Conservation (phyloP, 139 green algal genomes). For the Zygnema cylindricum region DNA sequence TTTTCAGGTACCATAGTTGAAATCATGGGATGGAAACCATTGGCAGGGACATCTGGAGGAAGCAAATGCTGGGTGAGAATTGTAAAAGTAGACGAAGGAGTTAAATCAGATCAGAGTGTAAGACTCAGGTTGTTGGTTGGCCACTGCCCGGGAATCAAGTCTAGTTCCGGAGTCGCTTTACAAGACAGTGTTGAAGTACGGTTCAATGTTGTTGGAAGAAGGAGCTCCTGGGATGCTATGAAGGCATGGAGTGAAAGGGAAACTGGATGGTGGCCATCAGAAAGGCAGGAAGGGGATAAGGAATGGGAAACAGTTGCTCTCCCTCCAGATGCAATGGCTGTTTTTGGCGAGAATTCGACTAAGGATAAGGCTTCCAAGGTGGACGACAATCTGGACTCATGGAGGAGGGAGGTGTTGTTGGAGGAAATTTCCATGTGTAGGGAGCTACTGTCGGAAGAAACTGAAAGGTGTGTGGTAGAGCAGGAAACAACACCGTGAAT, state of each 20-base stretch:
- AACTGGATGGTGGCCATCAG: not conserved
- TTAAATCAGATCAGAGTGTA: not conserved
- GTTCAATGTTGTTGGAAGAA: not conserved
- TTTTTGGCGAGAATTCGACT: not conserved
- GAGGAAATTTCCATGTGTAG: constrained; percentile 39
- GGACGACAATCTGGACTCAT: not conserved
- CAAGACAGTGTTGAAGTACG: not conserved
- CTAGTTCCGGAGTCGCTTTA: not conserved
- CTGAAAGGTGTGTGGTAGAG: constrained; percentile 29
- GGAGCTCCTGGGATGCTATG: not conserved
- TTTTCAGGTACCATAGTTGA: not conserved
- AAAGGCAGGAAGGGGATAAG: not conserved
- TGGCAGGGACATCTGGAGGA: not conserved
- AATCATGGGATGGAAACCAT: not conserved
- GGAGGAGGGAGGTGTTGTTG: constrained; percentile 24
- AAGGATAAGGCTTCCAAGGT: not conserved
- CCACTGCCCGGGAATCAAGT: not conserved
- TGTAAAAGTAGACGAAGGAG: not conserved
- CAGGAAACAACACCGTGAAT: too few relatives aligned
- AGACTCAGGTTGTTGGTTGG: not conserved
- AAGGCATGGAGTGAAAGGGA: not conserved
- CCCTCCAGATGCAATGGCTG: not conserved
- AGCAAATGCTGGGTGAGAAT: not conserved
- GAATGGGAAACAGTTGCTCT: too few relatives aligned
- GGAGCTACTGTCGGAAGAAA: constrained; percentile 38